Percentiles rank a stretch among this genome's conserved stretches.
Conservation (phyloP, 1,284 basidiomycete genomes). For the Boletus sp. region DNA sequence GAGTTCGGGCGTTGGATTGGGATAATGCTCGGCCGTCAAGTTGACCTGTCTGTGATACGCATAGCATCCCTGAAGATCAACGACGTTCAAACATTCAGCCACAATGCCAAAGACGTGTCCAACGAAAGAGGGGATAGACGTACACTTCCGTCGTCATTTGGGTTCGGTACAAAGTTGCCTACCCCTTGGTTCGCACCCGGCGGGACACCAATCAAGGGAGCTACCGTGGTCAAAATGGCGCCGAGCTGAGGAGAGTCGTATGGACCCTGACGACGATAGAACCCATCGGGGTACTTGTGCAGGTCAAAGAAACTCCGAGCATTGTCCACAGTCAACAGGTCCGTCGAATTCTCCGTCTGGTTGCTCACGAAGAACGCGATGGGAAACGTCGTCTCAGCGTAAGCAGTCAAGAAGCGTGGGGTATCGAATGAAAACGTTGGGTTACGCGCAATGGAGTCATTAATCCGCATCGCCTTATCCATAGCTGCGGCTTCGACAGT, state of each 20-base stretch:
- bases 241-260: slow-evolving; percentile 11
- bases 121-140: slow-evolving; percentile 5
- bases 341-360: slow-evolving; percentile 28
- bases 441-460: slow-evolving; percentile 35
- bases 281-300: slow-evolving; percentile 28
- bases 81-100: slow-evolving; percentile 10
- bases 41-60: slow-evolving; percentile 29
- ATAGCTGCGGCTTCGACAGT: slow-evolving; percentile 28
- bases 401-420: slow-evolving; percentile 25
- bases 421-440: slow-evolving; percentile 31
- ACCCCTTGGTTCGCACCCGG: slow-evolving; percentile 30
- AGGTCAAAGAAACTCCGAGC: slow-evolving; percentile 28
- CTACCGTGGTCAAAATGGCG: neutral
- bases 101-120: neutral
- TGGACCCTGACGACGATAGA: slow-evolving; percentile 29
- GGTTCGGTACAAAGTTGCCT: slow-evolving; percentile 26
- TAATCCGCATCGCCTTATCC: slow-evolving; percentile 22
- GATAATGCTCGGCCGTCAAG: slow-evolving; percentile 28
- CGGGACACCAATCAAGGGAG: slow-evolving; percentile 10
- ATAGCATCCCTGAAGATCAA: slow-evolving; percentile 19
- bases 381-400: slow-evolving; percentile 32
- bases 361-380: slow-evolving; percentile 36
- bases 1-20: slow-evolving; percentile 26
- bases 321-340: slow-evolving; percentile 15
- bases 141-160: slow-evolving; percentile 20